phyloP scores from a whole-genome alignment of 305 asterid species.

The Fraxinus albicans region DNA sequence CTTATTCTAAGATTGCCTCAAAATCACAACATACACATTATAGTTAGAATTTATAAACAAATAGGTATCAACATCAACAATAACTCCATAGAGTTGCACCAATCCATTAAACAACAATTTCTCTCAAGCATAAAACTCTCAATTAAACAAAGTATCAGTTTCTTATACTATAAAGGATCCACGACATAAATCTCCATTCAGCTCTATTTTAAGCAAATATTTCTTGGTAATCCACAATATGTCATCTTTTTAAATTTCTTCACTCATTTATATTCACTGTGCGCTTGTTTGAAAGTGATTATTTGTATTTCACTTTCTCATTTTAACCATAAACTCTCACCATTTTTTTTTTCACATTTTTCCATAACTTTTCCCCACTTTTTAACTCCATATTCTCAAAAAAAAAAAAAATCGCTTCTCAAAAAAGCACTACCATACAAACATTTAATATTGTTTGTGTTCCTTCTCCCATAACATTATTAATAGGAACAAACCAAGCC shows the following conservation, averaged over 20 bases:
- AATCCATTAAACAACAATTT: background rate
- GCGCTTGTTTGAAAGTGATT: background rate
- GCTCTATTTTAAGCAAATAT: background rate
- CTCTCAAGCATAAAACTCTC: background rate
- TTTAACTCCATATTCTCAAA: too few species aligned
- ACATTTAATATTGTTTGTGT: background rate
- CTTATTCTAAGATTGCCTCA: background rate
- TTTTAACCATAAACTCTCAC: background rate
- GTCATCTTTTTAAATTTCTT: background rate
- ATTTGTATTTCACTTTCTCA: background rate
- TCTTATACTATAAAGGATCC: background rate
- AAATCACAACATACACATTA: constrained; percentile 1
- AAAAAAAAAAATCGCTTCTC: background rate
- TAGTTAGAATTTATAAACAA: background rate
- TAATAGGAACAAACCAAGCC: background rate
- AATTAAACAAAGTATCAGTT: background rate
- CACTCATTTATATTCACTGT: background rate
- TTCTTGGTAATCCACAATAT: constrained; percentile 2
- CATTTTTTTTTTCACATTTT: too few species aligned
- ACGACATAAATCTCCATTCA: background rate
- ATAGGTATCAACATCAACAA: background rate
- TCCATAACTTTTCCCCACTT: background rate
- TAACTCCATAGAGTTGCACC: background rate
- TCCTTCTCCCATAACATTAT: background rate
- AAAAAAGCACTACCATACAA: background rate